Conservation (phyloP, 441 rosid species). For the Biscutella laevigata region DNA sequence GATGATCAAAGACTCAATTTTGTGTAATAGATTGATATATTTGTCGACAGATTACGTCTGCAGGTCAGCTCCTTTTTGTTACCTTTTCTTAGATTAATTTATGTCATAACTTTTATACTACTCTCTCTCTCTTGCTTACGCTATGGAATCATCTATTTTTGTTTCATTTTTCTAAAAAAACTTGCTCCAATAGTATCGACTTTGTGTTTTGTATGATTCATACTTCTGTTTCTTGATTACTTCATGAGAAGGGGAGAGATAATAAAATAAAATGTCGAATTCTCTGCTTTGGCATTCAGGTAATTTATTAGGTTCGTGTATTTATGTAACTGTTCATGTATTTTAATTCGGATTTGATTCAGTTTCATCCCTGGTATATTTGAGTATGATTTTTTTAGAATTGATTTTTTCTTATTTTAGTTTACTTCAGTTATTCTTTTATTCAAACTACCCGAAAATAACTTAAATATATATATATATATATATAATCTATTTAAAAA, state of each 20-base stretch:
- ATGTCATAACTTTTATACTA: conserved; percentile 30
- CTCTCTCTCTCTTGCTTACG: conserved; percentile 25
- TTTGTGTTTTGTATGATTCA: conserved; percentile 12
- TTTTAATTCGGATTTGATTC: too few relatives aligned
- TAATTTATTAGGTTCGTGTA: too few relatives aligned
- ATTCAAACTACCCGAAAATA: too few relatives aligned
- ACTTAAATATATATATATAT: too few relatives aligned
- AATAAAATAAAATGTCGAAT: neutral
- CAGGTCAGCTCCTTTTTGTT: conserved; percentile 25
- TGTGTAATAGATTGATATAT: conserved; percentile 18
- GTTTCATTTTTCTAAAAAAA: neutral
- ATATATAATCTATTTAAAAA: too few relatives aligned
- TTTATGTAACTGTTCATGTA: too few relatives aligned
- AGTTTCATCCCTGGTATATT: too few relatives aligned
- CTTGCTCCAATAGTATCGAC: conserved; percentile 7
- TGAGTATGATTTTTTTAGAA: too few relatives aligned
- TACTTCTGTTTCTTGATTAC: neutral
- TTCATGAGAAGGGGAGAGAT: conserved; percentile 4
- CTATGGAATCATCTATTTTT: neutral
- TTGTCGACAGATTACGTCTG: conserved; percentile 26
- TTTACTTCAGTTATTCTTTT: too few relatives aligned
- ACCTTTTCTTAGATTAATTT: conserved; percentile 19
- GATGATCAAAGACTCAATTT: conserved; percentile 18
- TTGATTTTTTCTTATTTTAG: too few relatives aligned
- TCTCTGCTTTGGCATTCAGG: too few relatives aligned